A percentile compares a stretch with the other conserved stretches of the same genome.
Evolutionary conservation across 2,329 filamentous ascomycete genomes (phyloP).

Genomic region (Simplicillium sp.): DNA sequence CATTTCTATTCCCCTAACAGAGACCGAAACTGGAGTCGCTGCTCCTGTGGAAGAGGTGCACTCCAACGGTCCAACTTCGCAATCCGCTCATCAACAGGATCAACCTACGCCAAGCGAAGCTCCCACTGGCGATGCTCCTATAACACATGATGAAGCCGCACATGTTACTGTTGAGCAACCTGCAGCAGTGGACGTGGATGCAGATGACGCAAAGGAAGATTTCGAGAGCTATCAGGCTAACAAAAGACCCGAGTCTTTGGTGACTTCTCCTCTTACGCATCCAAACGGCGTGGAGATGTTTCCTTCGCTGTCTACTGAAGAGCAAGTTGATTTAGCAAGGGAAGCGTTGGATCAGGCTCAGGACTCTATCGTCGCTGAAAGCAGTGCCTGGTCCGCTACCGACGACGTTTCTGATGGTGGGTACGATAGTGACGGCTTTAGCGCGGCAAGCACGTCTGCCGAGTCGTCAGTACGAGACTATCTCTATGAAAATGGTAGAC

Average conservation of each 20-base stretch:
- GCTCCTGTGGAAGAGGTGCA: too few relatives aligned
- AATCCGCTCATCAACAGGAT: too few relatives aligned
- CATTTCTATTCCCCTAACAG: too few relatives aligned
- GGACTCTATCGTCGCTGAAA: conserved; percentile 24
- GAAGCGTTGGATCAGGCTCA: conserved; percentile 26
- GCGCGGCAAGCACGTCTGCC: conserved; percentile 26
- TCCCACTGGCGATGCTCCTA: too few relatives aligned
- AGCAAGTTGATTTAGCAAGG: conserved; percentile 24
- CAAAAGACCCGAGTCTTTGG: conserved; percentile 6
- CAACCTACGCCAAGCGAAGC: too few relatives aligned
- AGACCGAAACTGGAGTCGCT: too few relatives aligned
- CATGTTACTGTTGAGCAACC: too few relatives aligned
- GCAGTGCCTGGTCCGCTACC: conserved; percentile 13
- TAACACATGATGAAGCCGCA: too few relatives aligned
- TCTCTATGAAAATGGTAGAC: conserved; percentile 45
- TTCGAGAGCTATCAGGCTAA: too few relatives aligned
- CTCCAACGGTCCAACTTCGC: too few relatives aligned
- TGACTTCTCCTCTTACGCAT: conserved; percentile 22
- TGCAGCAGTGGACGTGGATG: too few relatives aligned
- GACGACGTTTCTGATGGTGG: conserved; percentile 22
- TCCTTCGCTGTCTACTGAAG: conserved; percentile 20
- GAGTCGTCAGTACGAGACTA: conserved; percentile 37
- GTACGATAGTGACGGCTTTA: conserved; percentile 25
- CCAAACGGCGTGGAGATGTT: conserved; percentile 28
- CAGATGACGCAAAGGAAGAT: too few relatives aligned